Conservation (phyloP, 306 rosid species). For the Lithocarpus polystachyus region DNA sequence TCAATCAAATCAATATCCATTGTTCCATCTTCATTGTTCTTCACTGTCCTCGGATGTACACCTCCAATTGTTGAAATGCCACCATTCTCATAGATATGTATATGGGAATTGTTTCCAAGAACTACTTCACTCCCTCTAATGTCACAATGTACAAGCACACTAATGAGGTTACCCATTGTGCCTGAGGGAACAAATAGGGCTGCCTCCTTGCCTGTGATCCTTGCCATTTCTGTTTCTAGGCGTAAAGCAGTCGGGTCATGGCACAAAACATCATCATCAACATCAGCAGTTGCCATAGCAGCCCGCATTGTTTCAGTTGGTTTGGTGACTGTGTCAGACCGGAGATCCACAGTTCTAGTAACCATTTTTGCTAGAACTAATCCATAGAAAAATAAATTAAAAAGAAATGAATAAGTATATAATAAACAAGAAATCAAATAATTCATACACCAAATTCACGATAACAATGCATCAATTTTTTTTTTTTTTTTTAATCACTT, state of each 20-base stretch:
- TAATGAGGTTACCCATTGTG: constrained; percentile 91
- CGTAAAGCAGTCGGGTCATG: constrained; percentile 68
- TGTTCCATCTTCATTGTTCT: constrained; percentile 79
- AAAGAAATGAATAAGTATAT: neutral
- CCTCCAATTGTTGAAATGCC: constrained; percentile 92
- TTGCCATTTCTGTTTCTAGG: constrained; percentile 73
- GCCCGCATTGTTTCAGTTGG: constrained; percentile 77
- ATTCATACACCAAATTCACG: constrained; percentile 1
- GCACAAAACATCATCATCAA: constrained; percentile 77
- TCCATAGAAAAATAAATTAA: neutral
- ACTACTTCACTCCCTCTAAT: constrained; percentile 89
- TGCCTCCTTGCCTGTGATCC: constrained; percentile 75
- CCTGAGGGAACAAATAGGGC: constrained; percentile 94
- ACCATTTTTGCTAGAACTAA: constrained; percentile 59
- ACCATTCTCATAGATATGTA: constrained; percentile 80
- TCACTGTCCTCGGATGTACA: constrained; percentile 72
- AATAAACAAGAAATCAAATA: neutral
- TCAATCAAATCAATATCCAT: constrained; percentile 72
- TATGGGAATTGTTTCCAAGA: constrained; percentile 78
- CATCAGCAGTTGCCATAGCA: constrained; percentile 88
- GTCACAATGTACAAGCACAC: constrained; percentile 85
- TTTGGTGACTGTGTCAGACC: constrained; percentile 90
- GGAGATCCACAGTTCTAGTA: constrained; percentile 66
- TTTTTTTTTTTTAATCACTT: neutral
- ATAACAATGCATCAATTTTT: neutral